Evolutionary conservation across 2,329 filamentous ascomycete genomes (phyloP), one percentile per base, ranked within the genome.

Genomic region (Claviceps capensis): DNA sequence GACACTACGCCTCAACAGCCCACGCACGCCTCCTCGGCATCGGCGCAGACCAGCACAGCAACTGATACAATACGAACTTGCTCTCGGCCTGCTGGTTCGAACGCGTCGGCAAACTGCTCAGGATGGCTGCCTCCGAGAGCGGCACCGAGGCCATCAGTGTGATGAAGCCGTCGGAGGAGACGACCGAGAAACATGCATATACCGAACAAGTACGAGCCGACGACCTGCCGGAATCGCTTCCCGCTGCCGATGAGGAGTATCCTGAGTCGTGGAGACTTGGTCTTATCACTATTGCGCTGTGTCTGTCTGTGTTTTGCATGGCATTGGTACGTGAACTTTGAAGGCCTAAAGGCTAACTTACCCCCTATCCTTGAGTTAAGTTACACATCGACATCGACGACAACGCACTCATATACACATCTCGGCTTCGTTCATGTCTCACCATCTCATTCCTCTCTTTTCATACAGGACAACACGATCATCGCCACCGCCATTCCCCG

Each of bases 381-480:
- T 30, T 30, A 30, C 4, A 30, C 26, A 22, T 22, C 22, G 22
- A 22, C 23, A 30, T 30, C 19, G 19, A 19, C 8, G 26, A 30
- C 26, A 9, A 3, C 26, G 8, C 26, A 30, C 8, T 30, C 26
- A 30, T 30, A 9, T 9, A 30, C 26, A 30, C 26, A 30, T 30
- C 8, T 9, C 26, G 26, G 8, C 26, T 30, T 30, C 26, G 6
- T 6, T 23, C 23, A 30, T 30, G 9, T 8, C 26, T 30, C 8
- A 30, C 26, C 26, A 9, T 30, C 26, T 30, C 26, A 30, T 30
- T 30, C 26, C 26, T 9, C 8, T 30, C 6, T 30, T 30, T 7
- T 30, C 26, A 30, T 30, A 11, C n/a, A 66, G 65, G 67, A 68
- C 55, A 63, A 62, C 55, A 65, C 64, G 9, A 69, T 70, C 50